These are phyloP conservation scores for Davidsoniella eucalypti DNA, from an alignment of 2,329 filamentous ascomycete genomes.

Conservation along the genomic window DNA sequence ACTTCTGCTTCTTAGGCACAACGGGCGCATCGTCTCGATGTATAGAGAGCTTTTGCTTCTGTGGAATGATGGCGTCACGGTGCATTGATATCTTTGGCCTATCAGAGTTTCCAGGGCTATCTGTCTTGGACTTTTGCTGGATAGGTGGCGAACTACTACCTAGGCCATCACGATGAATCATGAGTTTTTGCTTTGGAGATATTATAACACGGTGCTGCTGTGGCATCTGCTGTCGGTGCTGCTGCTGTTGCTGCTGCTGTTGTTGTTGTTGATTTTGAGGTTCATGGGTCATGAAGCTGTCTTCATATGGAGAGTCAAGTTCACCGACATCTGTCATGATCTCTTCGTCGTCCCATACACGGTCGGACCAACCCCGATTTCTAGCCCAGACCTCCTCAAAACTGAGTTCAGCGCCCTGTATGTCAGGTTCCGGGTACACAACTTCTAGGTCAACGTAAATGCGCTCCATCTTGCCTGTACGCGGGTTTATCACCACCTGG, in stretches of 20 bases:
- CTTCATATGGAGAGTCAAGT: constrained; percentile 6
- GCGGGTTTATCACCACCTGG: constrained; percentile 68
- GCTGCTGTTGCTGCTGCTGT: not conserved
- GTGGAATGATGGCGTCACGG: constrained; percentile 6
- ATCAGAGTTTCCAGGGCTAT: not conserved
- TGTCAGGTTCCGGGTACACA: constrained; percentile 63
- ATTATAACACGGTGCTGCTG: not conserved
- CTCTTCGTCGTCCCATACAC: constrained; percentile 35
- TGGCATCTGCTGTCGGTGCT: not conserved
- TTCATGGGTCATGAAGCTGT: constrained; percentile 5
- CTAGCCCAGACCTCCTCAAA: constrained; percentile 84
- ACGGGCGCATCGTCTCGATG: constrained; percentile 11
- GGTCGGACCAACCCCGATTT: constrained; percentile 51
- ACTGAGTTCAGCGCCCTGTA: constrained; percentile 59
- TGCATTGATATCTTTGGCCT: constrained; percentile 9
- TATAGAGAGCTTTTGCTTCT: constrained; percentile 12
- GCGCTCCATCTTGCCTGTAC: constrained; percentile 67
- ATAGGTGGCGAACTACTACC: not conserved
- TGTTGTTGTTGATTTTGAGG: not conserved
- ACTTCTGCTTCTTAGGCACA: constrained; percentile 11
- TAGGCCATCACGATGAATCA: constrained; percentile 2
- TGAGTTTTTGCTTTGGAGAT: constrained; percentile 2
- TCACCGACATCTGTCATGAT: constrained; percentile 5
- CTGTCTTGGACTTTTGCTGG: not conserved
- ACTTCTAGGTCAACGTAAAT: constrained; percentile 76